Percentiles rank a stretch among this genome's conserved stretches.
Evolutionary conservation across 2,329 filamentous ascomycete genomes (phyloP).

Genomic region (Cordyceps fumosorosea): DNA sequence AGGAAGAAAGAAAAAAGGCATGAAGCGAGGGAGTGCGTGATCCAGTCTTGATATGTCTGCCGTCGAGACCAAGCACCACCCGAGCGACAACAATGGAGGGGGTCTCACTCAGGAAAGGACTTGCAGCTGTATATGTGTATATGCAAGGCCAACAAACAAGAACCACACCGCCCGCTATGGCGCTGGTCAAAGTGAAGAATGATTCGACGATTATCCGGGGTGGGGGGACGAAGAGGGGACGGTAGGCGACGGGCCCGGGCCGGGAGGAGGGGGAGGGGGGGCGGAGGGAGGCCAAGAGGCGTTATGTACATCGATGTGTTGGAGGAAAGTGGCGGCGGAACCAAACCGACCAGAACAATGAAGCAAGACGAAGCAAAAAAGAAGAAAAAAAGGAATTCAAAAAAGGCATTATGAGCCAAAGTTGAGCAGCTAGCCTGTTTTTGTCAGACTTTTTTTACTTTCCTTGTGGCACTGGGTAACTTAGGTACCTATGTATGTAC

Average conservation of each 20-base stretch:
- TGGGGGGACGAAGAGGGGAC: not conserved
- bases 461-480: no score
- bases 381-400: not conserved
- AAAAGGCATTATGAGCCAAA: not conserved
- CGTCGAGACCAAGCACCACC: not conserved
- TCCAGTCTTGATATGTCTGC: constrained; percentile 3
- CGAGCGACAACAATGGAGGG: not conserved
- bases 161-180: constrained; percentile 8
- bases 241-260: not conserved
- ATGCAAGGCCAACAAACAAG: constrained; percentile 12
- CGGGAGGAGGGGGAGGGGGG: not conserved
- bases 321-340: constrained; percentile 3
- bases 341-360: not conserved
- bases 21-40: not conserved
- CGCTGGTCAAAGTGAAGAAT: not conserved
- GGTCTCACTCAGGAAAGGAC: not conserved
- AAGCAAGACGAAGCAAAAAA: not conserved
- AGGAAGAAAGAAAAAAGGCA: not conserved
- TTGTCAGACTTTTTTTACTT: no score
- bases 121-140: not conserved
- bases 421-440: no score
- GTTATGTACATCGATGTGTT: constrained; percentile 1
- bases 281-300: not conserved
- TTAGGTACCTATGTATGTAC: no score
- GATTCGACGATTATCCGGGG: not conserved